phyloP scores from a whole-genome alignment of 768 basidiomycete genomes.

The Auriculariales sp. region DNA sequence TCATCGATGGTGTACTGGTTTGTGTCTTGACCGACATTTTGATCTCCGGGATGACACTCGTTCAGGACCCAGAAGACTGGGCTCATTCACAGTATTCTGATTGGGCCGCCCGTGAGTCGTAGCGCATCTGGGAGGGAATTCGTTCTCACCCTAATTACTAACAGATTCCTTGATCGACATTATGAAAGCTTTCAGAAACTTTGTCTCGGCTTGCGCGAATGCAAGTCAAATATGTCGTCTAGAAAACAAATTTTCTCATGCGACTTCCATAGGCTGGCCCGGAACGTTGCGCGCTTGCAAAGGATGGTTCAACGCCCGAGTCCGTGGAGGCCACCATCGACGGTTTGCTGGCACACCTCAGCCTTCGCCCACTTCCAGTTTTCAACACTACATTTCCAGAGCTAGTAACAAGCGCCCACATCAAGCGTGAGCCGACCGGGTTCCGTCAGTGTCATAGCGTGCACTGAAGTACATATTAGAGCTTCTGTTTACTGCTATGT shows the following conservation, averaged over 20 bases:
- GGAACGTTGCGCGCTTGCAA: constrained; percentile 13
- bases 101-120: neutral
- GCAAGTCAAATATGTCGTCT: neutral
- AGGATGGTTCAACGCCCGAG: constrained; percentile 8
- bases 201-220: neutral
- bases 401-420: constrained; percentile 14
- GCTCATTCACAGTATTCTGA: neutral
- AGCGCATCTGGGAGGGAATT: no score
- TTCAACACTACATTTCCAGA: constrained; percentile 13
- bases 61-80: neutral
- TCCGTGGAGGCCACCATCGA: constrained; percentile 12
- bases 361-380: constrained; percentile 15
- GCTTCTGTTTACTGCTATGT: constrained; percentile 9
- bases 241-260: neutral
- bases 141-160: no score
- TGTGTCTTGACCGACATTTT: neutral
- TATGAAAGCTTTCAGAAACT: neutral
- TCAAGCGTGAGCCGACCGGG: constrained; percentile 10
- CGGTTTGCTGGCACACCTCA: constrained; percentile 11
- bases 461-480: constrained; percentile 1
- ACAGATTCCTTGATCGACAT: no score
- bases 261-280: constrained; percentile 13
- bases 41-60: neutral
- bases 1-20: neutral
- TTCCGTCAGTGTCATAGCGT: neutral